Base-by-base conservation (phyloP, 2,329 filamentous ascomycete species). In the Pestalotiopsis sp. region DNA sequence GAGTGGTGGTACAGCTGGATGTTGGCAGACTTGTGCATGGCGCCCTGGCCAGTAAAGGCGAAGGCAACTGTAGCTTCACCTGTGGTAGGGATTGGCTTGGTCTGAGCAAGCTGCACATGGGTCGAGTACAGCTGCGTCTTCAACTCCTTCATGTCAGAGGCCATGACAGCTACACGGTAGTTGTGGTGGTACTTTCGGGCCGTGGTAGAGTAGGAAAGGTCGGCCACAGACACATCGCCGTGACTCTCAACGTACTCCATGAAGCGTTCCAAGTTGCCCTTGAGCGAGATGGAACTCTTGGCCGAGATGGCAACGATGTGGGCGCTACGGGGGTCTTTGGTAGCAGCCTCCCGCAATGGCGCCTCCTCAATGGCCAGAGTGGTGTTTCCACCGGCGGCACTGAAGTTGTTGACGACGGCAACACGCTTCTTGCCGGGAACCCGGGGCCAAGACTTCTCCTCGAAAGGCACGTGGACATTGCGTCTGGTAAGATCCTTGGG, bases 361-460 rank as follows among this genome's bases (percentile, higher is more conserved):
- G 75, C 81, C 68, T 87, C 85, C 70, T 87, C 83, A 12, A 89
- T 67, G 6, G 87, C 71, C 38, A 89, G 73, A 9, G 81, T 82
- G 3, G 85, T 87, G 72, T 90, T 90, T 9, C 87, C 87, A 63
- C 87, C 87, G 23, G 86, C 85, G 17, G 87, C 87, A 62, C 81
- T 81, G 71, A 87, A 88, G 75, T 86, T 87, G 77, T 89, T 89
- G 57, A 87, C 73, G 4, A 74, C 62, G 1, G 71, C 73, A 3
- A 60, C 49, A 12, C 64, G 59, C 17, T 60, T 69, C 57, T 64
- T 59, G n/a, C 71, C 76, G 2, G 65, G 65, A 13, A 60, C 64
- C 1, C 74, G 71, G 2, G 71, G 45, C 78, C 83, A 84, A 1
- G 77, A 71, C 0, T 74, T 79, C 11, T 79, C 65, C 58, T 82